Evolutionary conservation across 768 basidiomycete genomes (phyloP), one percentile per base, ranked within the genome.

Genomic region (Lactarius hatsudake): DNA sequence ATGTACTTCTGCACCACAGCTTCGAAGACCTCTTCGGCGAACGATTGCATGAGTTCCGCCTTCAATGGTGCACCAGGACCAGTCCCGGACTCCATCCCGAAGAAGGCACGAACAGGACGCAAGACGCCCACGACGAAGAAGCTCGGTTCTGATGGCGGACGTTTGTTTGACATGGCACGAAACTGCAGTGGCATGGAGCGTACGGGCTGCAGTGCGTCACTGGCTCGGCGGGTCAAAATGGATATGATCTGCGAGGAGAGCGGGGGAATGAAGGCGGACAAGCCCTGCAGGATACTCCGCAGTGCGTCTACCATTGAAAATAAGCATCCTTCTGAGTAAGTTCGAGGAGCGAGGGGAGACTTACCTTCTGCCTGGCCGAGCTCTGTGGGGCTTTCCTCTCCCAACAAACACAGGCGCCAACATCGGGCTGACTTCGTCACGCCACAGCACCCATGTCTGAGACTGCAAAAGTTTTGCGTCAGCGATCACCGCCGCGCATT

Each of bases 151-250:
- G 82, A 84, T 1, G 93, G 88, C 68, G 81, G 78, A 5, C 86
- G 85, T 74, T 88, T 88, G 76, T 84, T 86, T 61, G 90, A 84
- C 87, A 89, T 88, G 18, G 92, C 92, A 61, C 96, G 84, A 72
- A 96, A 92, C 72, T 98, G 95, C 0, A 91, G 89, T 1, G 94
- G 93, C 73, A 98, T 91, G 0, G 91, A 90, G 58, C 92, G 85
- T 65, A 98, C 91, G 17, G 90, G 87, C 36, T 89, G 84, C 54
- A 98, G 83, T 9, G 88, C 86, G 70, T 97, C 96, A 68, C 87
- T 89, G 71, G 91, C 94, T n/a, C 93, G 86, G 67, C 85, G 84
- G 20, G 86, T 86, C 32, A 98, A 79, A 61, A 96, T 87, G 13
- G 79, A 73, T 30, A 90, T 76, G 63, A 96, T 84, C 62, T 91